Evolutionary conservation across 768 basidiomycete genomes (phyloP), one percentile per base, ranked within the genome.

Genomic region (Amanita rubescens): DNA sequence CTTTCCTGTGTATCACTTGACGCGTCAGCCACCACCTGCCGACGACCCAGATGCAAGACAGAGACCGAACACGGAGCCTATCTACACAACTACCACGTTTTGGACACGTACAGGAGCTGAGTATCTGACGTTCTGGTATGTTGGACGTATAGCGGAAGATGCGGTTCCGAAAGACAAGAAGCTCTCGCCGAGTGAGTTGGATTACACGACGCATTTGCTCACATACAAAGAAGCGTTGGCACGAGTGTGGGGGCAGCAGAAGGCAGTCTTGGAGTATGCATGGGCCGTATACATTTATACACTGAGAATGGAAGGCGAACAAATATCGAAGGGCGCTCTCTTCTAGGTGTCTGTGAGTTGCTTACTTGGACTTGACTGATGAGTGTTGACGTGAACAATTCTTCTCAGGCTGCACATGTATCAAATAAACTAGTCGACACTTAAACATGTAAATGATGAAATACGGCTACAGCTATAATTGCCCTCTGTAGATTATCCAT

Each of bases 131-230:
- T 74, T 72, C 44, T 84, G 76, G 77, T 82, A 73, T 57, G 70
- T 74, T 20, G 80, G 77, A 5, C 67, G 74, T 59, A 81, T 84
- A 27, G 55, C 70, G 0, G 72, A 65, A 5, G 73, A 79, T 56
- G 79, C 80, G 32, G 79, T 73, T 5, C 69, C 65, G 10, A 70
- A 79, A 19, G 59, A 64, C 32, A 71, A 73, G 15, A 84, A 82
- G n/a, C 76, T 77, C 8, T 84, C 82, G 80, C 63, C 74, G 0
- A 71, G 83, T 59, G 83, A 84, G 60, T 62, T 72, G 55, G 60
- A 69, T 47, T 85, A 75, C 61, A 62, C 63, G 38, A 69, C 75
- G 14, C 64, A 72, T 52, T 61, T 84, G 17, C 45, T 80, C 3
- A 53, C 65, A 1, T 62, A 68, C 24, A 69, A 78, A 0, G 72